Evolutionary conservation across 805 yeast species (phyloP).

Genomic region (Suhomyces sp.): DNA sequence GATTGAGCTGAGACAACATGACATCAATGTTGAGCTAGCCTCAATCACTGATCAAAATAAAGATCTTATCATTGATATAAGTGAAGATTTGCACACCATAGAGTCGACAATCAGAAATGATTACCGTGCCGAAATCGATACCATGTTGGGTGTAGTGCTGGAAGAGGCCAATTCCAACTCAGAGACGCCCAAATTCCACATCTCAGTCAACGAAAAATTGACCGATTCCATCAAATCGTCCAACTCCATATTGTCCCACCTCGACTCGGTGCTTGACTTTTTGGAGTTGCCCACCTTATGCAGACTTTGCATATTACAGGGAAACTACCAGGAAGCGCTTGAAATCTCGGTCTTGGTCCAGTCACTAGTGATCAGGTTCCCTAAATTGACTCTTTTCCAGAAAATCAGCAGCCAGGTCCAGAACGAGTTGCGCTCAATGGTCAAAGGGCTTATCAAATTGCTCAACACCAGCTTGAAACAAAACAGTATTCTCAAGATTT

Average conservation of each 20-base stretch:
- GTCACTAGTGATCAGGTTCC: conserved; percentile 67
- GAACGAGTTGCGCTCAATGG: conserved; percentile 60
- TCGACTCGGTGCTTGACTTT: conserved; percentile 72
- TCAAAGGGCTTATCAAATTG: conserved; percentile 62
- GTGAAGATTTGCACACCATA: conserved; percentile 34
- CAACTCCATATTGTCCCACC: conserved; percentile 49
- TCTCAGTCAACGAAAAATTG: conserved; percentile 21
- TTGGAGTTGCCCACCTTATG: conserved; percentile 82
- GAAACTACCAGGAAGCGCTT: conserved; percentile 85
- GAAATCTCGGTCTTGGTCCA: conserved; percentile 76
- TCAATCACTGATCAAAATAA: conserved; percentile 39
- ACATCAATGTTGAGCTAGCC: conserved; percentile 45
- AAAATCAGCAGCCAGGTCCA: conserved; percentile 51
- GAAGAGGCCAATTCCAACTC: conserved; percentile 1
- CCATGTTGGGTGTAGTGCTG: conserved; percentile 11
- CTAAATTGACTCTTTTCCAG: conserved; percentile 51
- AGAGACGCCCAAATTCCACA: conserved; percentile 9
- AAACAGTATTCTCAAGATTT: conserved; percentile 71
- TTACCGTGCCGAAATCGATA: conserved; percentile 13
- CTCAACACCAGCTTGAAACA: conserved; percentile 75
- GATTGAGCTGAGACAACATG: conserved; percentile 53
- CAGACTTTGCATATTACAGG: conserved; percentile 77
- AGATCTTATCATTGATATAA: conserved; percentile 44
- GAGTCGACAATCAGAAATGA: conserved; percentile 12
- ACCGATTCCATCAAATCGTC: conserved; percentile 19